These are phyloP conservation scores for Paramarasmius palmivorus DNA, from an alignment of 1,284 basidiomycete genomes.

Conservation along the genomic window DNA sequence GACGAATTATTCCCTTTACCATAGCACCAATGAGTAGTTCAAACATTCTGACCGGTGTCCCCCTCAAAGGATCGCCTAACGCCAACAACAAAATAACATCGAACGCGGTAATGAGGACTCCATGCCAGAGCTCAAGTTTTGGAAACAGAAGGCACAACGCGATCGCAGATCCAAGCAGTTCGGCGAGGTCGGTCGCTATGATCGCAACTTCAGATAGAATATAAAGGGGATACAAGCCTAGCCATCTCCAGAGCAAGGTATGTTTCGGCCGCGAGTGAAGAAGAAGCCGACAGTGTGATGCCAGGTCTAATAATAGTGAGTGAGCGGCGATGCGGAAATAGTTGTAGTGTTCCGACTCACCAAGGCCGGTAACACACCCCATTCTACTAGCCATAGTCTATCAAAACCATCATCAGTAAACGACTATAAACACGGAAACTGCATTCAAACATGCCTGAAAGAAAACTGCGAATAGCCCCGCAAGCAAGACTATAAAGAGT, in stretches of 20 bases:
- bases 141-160: conserved; percentile 82
- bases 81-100: conserved; percentile 82
- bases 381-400: conserved; percentile 45
- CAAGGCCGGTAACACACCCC: conserved; percentile 50
- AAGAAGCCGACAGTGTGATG: conserved; percentile 69
- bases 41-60: conserved; percentile 66
- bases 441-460: conserved; percentile 43
- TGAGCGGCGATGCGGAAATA: neutral
- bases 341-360: conserved; percentile 21
- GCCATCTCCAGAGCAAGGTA: conserved; percentile 54
- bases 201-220: conserved; percentile 80
- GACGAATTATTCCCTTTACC: too few species aligned
- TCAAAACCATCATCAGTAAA: neutral
- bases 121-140: conserved; percentile 74
- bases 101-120: conserved; percentile 80
- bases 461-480: conserved; percentile 66
- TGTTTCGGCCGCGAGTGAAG: conserved; percentile 62
- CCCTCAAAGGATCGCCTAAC: conserved; percentile 59
- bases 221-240: conserved; percentile 74
- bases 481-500: conserved; percentile 70
- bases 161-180: conserved; percentile 71
- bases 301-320: conserved; percentile 37
- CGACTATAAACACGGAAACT: conserved; percentile 1
- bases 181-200: conserved; percentile 74
- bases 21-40: conserved; percentile 83